Evolutionary conservation across 371 early-diverging fungal genomes (phyloP), one percentile per base, ranked within the genome.

Genomic region (Phascolomyces articulosus): DNA sequence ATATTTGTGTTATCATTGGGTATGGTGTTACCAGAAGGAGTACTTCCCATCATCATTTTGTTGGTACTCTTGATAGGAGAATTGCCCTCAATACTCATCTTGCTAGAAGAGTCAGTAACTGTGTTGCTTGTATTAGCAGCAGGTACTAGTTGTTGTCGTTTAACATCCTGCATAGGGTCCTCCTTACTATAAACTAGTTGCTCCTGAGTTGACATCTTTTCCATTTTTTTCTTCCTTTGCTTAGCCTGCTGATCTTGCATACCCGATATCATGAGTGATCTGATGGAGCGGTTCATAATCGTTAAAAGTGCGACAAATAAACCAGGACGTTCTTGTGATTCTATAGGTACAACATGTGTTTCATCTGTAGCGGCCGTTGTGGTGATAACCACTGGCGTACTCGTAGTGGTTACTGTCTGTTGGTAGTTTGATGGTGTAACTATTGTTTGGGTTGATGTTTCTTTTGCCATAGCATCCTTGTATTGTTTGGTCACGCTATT

Each of bases 261-360:
- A n/a, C 58, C 58, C 16, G 48, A 34, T 8, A 55, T 40, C 60
- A 66, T 55, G 23, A 59, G 65, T 21, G 69, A 57, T 47, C 67
- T 66, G 49, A 78, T 63, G 21, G 71, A 72, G 3, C 57, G 49
- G 41, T 78, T 75, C 29, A 75, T 38, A n/a, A 75, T 62, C 0
- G 62, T 64, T 4, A 72, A 27, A 24, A 75, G 23, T 11, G 69
- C 65, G 40, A 67, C 62, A 40, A 69, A 60, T 16, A 75, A 29
- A 21, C 75, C 72, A 28, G 69, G 70, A 16, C 67, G 68, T 15
- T 4, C 21, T 15, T 8, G 62, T 28, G 20, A 58, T 47, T 20
- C 56, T 38, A 53, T 23, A 18, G 20, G 48, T 15, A 6, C 3
- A 2, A n/a, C 29, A 28, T 1, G 26, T 16, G 44, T 29, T 26